These are phyloP conservation scores for Xylariales sp. DNA, from an alignment of 2,329 filamentous ascomycete genomes.

Conservation along the genomic window DNA sequence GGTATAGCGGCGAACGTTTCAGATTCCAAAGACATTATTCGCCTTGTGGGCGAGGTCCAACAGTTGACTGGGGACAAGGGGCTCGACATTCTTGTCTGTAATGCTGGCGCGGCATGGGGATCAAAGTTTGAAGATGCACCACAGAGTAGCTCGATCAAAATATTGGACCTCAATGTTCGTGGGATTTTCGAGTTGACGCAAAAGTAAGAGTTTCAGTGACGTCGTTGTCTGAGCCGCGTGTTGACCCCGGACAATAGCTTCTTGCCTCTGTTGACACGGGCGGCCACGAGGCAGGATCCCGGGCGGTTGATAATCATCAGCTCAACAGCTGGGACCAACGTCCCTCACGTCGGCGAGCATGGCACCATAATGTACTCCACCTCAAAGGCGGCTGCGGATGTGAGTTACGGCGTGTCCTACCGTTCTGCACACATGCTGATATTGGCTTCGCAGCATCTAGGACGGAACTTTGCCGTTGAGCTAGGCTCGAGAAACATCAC, in stretches of 20 bases:
- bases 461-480: slow-evolving; percentile 37
- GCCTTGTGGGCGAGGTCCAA: slow-evolving; percentile 52
- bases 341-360: slow-evolving; percentile 55
- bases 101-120: slow-evolving; percentile 69
- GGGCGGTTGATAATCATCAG: slow-evolving; percentile 62
- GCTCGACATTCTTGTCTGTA: slow-evolving; percentile 65
- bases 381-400: slow-evolving; percentile 60
- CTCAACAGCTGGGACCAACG: slow-evolving; percentile 59
- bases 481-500: slow-evolving; percentile 61
- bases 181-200: slow-evolving; percentile 66
- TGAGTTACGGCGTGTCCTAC: slow-evolving; percentile 15
- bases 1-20: slow-evolving; percentile 63
- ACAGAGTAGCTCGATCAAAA: slow-evolving; percentile 58
- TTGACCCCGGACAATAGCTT: slow-evolving; percentile 2
- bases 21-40: slow-evolving; percentile 55
- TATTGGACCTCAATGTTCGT: slow-evolving; percentile 67
- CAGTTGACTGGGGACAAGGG: slow-evolving; percentile 50
- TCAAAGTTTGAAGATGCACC: slow-evolving; percentile 59
- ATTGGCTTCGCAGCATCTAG: slow-evolving; percentile 59
- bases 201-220: slow-evolving; percentile 33
- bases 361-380: slow-evolving; percentile 63
- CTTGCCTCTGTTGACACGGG: slow-evolving; percentile 40
- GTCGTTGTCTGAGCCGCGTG: slow-evolving; percentile 10
- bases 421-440: slow-evolving; percentile 1
- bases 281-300: slow-evolving; percentile 44